These are phyloP conservation scores for Diplosphaera chodatii DNA, from an alignment of 139 green algal genomes.

Conservation along the genomic window DNA sequence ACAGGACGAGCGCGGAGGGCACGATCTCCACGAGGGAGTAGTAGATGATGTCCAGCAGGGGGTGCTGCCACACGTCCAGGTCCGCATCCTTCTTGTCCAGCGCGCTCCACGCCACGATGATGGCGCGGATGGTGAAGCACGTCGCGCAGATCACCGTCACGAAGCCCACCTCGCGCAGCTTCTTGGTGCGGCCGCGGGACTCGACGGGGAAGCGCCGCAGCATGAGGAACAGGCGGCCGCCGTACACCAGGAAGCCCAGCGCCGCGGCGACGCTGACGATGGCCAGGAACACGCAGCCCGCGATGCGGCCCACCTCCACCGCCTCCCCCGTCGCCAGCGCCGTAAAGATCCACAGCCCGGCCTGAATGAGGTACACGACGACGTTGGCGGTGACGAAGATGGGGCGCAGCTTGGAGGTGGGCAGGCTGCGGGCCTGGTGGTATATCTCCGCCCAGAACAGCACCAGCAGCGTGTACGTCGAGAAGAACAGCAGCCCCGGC, in stretches of 20 bases:
- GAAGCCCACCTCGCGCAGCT: constrained; percentile 90
- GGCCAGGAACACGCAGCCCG: constrained; percentile 63
- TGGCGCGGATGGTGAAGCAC: constrained; percentile 68
- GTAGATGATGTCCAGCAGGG: constrained; percentile 83
- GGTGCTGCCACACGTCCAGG: constrained; percentile 62
- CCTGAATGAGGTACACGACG: constrained; percentile 68
- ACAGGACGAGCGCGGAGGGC: constrained; percentile 78
- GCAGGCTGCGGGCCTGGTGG: constrained; percentile 84
- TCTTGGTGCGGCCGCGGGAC: constrained; percentile 83
- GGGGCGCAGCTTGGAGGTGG: constrained; percentile 69
- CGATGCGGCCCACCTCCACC: constrained; percentile 26
- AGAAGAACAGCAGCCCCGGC: constrained; percentile 93
- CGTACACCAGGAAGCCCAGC: constrained; percentile 89
- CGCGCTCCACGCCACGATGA: constrained; percentile 64
- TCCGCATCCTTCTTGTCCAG: constrained; percentile 38
- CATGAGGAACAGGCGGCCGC: constrained; percentile 89
- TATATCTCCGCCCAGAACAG: constrained; percentile 99
- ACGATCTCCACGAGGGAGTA: constrained; percentile 77
- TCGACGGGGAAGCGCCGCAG: constrained; percentile 94
- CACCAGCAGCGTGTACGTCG: constrained; percentile 95
- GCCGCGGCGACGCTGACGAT: constrained; percentile 72
- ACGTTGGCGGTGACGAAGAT: constrained; percentile 82
- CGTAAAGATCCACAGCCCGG: constrained; percentile 22
- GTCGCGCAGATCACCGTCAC: constrained; percentile 90
- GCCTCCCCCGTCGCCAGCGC: constrained; percentile 10